Conservation (phyloP, 306 rosid genomes). For the Lagenaria siceraria region DNA sequence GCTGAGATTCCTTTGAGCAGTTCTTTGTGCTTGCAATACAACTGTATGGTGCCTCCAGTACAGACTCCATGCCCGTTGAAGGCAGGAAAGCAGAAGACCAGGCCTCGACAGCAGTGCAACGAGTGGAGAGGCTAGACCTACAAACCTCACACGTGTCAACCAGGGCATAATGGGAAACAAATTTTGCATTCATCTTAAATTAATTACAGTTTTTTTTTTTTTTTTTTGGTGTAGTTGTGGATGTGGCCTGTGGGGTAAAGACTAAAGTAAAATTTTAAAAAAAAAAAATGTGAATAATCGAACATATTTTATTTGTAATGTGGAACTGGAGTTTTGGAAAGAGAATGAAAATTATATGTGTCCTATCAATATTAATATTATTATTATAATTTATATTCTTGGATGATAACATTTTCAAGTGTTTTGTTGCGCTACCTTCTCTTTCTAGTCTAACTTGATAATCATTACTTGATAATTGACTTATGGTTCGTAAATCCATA, state of each 20-base stretch:
- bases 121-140: slow-evolving; percentile 44
- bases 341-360: neutral
- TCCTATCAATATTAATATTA: too few relatives aligned
- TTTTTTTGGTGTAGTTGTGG: neutral
- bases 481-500: neutral
- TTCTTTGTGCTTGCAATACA: slow-evolving; percentile 84
- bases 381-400: too few relatives aligned
- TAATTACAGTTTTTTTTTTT: neutral
- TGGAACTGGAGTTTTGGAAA: neutral
- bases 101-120: slow-evolving; percentile 74
- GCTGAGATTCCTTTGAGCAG: slow-evolving; percentile 90
- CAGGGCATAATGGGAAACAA: slow-evolving; percentile 15
- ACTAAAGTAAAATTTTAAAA: neutral
- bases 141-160: neutral
- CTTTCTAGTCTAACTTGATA: neutral
- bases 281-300: neutral
- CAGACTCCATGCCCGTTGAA: slow-evolving; percentile 74
- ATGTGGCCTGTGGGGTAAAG: neutral
- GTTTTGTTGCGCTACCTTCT: neutral
- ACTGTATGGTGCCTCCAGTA: slow-evolving; percentile 93
- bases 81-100: slow-evolving; percentile 59
- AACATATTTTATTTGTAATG: neutral
- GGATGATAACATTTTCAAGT: too few relatives aligned
- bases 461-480: neutral
- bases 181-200: neutral